Conservation (phyloP, 371 early-diverging fungal species). For the Entomophthora muscae region DNA sequence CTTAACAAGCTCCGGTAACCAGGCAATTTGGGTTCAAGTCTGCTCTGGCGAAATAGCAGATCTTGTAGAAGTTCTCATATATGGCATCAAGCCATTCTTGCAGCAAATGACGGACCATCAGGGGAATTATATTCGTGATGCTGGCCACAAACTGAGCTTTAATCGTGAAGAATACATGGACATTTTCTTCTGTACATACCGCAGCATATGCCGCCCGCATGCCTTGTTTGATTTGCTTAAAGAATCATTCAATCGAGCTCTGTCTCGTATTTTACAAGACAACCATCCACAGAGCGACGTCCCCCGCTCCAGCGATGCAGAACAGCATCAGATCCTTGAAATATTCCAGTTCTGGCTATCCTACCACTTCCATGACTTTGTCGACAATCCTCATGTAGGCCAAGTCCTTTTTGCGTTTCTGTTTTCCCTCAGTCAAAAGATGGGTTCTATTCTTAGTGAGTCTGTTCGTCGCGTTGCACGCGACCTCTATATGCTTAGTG, state of each 20-base stretch:
- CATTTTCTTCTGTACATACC: conserved; percentile 35
- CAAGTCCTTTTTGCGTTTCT: conserved; percentile 9
- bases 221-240: conserved; percentile 28
- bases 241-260: conserved; percentile 22
- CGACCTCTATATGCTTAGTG: background rate
- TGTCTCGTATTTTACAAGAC: conserved; percentile 1
- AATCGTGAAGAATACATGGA: conserved; percentile 25
- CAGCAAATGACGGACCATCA: conserved; percentile 19
- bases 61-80: conserved; percentile 27
- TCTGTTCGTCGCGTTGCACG: background rate
- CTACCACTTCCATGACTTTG: conserved; percentile 41
- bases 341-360: conserved; percentile 45
- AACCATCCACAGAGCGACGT: background rate
- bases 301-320: background rate
- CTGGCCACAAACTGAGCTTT: conserved; percentile 15
- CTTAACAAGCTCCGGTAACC: background rate
- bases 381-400: conserved; percentile 28
- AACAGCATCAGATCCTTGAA: conserved; percentile 27
- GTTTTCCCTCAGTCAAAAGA: conserved; percentile 2
- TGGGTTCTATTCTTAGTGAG: background rate
- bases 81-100: conserved; percentile 17
- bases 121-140: conserved; percentile 19
- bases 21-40: conserved; percentile 17
- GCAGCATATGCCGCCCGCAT: conserved; percentile 25
- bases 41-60: conserved; percentile 30